A percentile compares a stretch with the other conserved stretches of the same genome.
phyloP scores from a whole-genome alignment of 768 basidiomycete species.

The Lactarius akahatsu region DNA sequence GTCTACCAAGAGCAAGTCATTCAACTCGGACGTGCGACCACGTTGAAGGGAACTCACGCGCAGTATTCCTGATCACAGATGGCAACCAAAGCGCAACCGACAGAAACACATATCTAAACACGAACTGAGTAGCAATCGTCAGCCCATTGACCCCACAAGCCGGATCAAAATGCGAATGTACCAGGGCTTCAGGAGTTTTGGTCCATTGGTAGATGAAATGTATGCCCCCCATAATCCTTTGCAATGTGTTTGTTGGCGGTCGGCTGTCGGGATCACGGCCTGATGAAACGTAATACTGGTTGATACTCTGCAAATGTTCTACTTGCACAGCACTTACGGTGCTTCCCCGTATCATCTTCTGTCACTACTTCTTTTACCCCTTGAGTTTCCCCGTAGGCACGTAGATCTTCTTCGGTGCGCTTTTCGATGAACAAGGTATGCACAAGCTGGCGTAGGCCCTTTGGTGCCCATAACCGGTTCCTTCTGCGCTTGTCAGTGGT shows the following conservation, averaged over 20 bases:
- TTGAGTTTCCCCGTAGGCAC: constrained; percentile 35
- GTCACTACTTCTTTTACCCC: constrained; percentile 33
- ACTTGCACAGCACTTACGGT: constrained; percentile 22
- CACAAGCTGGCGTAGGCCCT: constrained; percentile 40
- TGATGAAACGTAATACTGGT: constrained; percentile 23
- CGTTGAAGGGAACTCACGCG: constrained; percentile 37
- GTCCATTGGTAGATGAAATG: constrained; percentile 42
- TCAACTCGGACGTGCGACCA: constrained; percentile 1
- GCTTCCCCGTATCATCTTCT: constrained; percentile 28
- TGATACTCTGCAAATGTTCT: constrained; percentile 1
- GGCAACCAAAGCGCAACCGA: constrained; percentile 55
- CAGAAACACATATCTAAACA: constrained; percentile 49
- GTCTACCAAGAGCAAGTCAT: constrained; percentile 32
- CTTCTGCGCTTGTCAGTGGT: constrained; percentile 40
- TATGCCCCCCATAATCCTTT: constrained; percentile 40
- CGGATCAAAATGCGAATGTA: constrained; percentile 27
- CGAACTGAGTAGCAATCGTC: constrained; percentile 39
- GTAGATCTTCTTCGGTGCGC: constrained; percentile 31
- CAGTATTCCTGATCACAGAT: constrained; percentile 41
- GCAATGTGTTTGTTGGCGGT: constrained; percentile 45
- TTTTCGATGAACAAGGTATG: constrained; percentile 35
- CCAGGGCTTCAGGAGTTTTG: constrained; percentile 43
- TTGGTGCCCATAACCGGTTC: constrained; percentile 52
- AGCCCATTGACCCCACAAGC: background rate
- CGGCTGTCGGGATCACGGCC: constrained; percentile 49